phyloP scores from a whole-genome alignment of 805 yeast species.

The Wickerhamiella allomyrinae region DNA sequence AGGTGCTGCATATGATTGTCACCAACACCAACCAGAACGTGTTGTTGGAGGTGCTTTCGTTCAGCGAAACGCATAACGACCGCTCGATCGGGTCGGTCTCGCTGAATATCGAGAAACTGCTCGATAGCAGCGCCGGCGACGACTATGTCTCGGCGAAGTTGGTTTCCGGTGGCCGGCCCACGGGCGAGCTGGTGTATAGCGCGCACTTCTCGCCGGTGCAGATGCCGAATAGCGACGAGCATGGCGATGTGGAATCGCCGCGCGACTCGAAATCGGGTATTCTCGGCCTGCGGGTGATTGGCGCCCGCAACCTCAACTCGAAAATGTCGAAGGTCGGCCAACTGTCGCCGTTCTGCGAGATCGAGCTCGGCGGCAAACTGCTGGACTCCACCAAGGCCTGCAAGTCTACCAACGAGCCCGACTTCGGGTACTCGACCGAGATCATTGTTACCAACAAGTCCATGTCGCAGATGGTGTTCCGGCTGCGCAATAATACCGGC shows the following conservation, averaged over 20 bases:
- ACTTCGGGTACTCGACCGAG: constrained; percentile 50
- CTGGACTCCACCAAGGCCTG: constrained; percentile 42
- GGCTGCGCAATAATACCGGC: constrained; percentile 48
- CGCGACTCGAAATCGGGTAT: constrained; percentile 94
- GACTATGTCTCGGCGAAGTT: constrained; percentile 41
- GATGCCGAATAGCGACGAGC: constrained; percentile 41
- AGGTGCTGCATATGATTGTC: constrained; percentile 56
- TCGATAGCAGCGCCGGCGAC: constrained; percentile 32
- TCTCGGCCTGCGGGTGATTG: constrained; percentile 48
- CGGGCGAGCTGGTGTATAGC: constrained; percentile 61
- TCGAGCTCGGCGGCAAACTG: constrained; percentile 48
- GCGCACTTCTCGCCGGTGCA: constrained; percentile 66
- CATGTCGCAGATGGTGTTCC: constrained; percentile 50
- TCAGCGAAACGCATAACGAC: constrained; percentile 65
- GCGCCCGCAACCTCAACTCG: constrained; percentile 41
- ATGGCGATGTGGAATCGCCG: constrained; percentile 51
- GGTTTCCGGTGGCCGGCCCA: constrained; percentile 67
- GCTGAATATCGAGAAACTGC: constrained; percentile 54
- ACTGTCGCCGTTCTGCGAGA: constrained; percentile 53
- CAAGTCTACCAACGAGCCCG: constrained; percentile 51
- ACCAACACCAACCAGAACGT: constrained; percentile 73
- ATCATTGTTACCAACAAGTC: constrained; percentile 59
- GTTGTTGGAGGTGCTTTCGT: constrained; percentile 55
- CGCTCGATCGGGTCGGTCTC: constrained; percentile 64
- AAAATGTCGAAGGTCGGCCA: constrained; percentile 33